Evolutionary conservation across 805 yeast genomes (phyloP).

Genomic region (Ogataea corticis): DNA sequence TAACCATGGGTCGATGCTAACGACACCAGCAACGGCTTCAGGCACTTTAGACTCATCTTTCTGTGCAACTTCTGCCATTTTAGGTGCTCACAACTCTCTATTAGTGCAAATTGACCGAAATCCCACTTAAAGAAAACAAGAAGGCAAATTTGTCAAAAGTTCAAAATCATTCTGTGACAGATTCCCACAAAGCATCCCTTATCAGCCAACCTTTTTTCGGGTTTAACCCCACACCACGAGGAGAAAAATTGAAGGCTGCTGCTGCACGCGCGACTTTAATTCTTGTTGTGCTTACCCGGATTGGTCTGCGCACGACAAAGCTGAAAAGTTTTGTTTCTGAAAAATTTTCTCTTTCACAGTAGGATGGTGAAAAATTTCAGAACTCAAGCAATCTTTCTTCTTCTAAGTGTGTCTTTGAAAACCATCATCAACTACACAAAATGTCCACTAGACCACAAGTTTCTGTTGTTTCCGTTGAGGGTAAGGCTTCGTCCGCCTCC

Average conservation of each 20-base stretch:
- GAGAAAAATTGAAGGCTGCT: not conserved
- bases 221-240: constrained; percentile 1
- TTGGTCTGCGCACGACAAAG: constrained; percentile 5
- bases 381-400: not conserved
- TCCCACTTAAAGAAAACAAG: too few relatives aligned
- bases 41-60: constrained; percentile 16
- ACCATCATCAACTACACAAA: constrained; percentile 11
- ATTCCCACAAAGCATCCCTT: not conserved
- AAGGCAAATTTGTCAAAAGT: not conserved
- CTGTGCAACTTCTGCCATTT: not conserved
- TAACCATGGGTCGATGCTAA: constrained; percentile 82
- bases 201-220: not conserved
- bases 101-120: too few relatives aligned
- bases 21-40: constrained; percentile 52
- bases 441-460: constrained; percentile 84
- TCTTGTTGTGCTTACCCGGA: constrained; percentile 12
- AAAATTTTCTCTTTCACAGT: not conserved
- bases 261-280: constrained; percentile 2
- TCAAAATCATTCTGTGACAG: not conserved
- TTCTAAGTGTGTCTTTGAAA: too few relatives aligned
- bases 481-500: constrained; percentile 81
- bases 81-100: too few relatives aligned
- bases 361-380: not conserved
- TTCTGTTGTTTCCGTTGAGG: constrained; percentile 80
- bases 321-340: not conserved